Evolutionary conservation across 805 yeast species (phyloP), one percentile per base, ranked within the genome.

Genomic region (Metschnikowia colocasiae): DNA sequence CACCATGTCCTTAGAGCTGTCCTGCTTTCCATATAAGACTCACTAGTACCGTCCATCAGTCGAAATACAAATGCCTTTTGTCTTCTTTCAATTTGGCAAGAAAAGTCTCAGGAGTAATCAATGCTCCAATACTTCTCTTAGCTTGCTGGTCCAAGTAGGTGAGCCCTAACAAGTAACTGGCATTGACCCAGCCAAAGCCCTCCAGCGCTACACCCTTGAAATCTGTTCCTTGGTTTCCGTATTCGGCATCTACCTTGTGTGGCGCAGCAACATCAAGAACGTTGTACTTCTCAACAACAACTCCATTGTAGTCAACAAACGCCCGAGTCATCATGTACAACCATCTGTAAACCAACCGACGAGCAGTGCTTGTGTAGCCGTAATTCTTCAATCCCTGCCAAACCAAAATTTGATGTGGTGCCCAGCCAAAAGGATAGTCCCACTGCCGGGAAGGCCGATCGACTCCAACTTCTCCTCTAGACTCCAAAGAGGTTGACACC

Each of bases 351-450:
- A 84, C 82, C 48, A 92, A 68, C 50, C 98, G 70, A 47, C 83
- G 74, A 1, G 92, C 83, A 15, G 79, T 79, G 3, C 75, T 80
- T 3, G 63, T 64, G 60, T 74, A 87, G 0, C 91, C 94, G 62
- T 92, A 94, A 45, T 82, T 78, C 25, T 64, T 57, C 29, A 92
- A 73, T 0, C 97, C 98, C 38, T 78, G 79, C 99, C 99, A 92
- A 1, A 96, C 92, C 46, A 92, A 64, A 15, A 92, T 87, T 66
- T 92, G 99, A 63, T 94, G 98, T 3, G 99, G 98, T 0, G 98
- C 97, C 99, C 99, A 92, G 1, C 98, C 98, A 60, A 72, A 88
- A 2, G 99, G 99, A 64, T 85, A 94, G 64, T 92, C 99, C 99
- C 99, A 92, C 68, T 92, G 99, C 64, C 98, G 75, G 10, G 85